These are phyloP conservation scores for Ceratobasidium sp. DNA, from an alignment of 1,284 basidiomycete species.

Conservation along the genomic window DNA sequence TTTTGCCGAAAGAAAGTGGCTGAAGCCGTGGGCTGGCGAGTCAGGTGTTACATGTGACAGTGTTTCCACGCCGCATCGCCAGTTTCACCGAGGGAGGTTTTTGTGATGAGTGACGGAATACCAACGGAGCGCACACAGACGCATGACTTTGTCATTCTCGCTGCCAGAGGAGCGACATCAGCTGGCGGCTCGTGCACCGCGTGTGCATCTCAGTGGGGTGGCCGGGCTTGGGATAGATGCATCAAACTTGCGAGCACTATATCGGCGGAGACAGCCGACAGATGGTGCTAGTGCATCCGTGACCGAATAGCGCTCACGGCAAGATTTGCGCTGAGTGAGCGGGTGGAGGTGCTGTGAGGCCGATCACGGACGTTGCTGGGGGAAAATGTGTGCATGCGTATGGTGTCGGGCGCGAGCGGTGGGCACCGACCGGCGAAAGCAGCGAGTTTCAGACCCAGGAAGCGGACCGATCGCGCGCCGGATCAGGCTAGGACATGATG, in stretches of 20 bases:
- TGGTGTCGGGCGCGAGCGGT: background rate
- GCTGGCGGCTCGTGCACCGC: background rate
- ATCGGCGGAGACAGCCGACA: constrained; percentile 31
- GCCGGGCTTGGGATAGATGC: constrained; percentile 2
- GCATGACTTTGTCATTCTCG: background rate
- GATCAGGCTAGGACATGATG: background rate
- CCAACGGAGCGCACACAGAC: background rate
- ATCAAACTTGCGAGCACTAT: constrained; percentile 5
- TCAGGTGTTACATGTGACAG: background rate
- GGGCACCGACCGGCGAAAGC: background rate
- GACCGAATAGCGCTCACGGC: background rate
- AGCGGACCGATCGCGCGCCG: background rate
- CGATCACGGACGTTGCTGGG: constrained; percentile 21
- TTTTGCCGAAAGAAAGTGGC: background rate
- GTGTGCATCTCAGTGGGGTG: background rate
- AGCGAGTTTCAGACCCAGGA: background rate
- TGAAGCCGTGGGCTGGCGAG: background rate
- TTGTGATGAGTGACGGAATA: background rate
- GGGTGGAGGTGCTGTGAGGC: background rate
- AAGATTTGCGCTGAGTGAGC: background rate
- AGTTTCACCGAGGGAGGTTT: background rate
- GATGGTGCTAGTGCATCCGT: constrained; percentile 15
- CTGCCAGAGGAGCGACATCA: background rate
- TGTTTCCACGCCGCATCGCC: background rate
- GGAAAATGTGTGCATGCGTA: background rate